A percentile compares a stretch with the other conserved stretches of the same genome.
Conservation (phyloP, 2,329 filamentous ascomycete genomes). For the Neopestalotiopsis sp. region DNA sequence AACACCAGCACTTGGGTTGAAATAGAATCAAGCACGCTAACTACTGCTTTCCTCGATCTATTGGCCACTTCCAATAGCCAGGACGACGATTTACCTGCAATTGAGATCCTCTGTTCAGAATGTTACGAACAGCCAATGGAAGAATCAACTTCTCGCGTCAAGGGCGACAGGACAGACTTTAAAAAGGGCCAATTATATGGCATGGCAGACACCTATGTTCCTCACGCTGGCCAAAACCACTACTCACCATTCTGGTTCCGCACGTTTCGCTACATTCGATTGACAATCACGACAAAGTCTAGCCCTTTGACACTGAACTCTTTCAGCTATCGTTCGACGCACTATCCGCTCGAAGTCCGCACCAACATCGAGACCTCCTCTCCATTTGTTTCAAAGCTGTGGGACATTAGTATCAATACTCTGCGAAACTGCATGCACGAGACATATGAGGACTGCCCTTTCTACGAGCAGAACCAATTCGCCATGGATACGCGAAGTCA, state of each 20-base stretch:
- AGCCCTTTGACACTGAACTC: conserved; percentile 15
- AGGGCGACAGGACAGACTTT: conserved; percentile 23
- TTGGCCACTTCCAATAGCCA: conserved; percentile 24
- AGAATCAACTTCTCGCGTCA: conserved; percentile 17
- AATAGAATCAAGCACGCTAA: conserved; percentile 12
- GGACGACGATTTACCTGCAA: conserved; percentile 19
- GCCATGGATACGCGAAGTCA: conserved; percentile 31
- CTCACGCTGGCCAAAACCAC: conserved; percentile 16
- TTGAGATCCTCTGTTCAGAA: conserved; percentile 39
- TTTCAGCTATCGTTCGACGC: conserved; percentile 19
- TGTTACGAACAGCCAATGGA: conserved; percentile 36
- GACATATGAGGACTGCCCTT: conserved; percentile 40
- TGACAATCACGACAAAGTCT: conserved; percentile 17
- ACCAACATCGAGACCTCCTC: conserved; percentile 16
- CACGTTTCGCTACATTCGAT: conserved; percentile 25
- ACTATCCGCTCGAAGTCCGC: conserved; percentile 17
- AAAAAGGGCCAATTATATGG: conserved; percentile 21
- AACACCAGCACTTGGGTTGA: conserved; percentile 20
- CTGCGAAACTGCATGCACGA: conserved; percentile 43
- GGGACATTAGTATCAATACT: conserved; percentile 38
- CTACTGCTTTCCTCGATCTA: conserved; percentile 18
- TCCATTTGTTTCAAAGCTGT: conserved; percentile 27
- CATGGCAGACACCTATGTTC: conserved; percentile 18
- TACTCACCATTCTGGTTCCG: conserved; percentile 26
- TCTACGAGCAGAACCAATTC: conserved; percentile 43